A percentile compares a stretch with the other conserved stretches of the same genome.
These are phyloP conservation scores for Lumnitzera racemosa DNA, from an alignment of 345 rosid genomes.

Conservation along the genomic window DNA sequence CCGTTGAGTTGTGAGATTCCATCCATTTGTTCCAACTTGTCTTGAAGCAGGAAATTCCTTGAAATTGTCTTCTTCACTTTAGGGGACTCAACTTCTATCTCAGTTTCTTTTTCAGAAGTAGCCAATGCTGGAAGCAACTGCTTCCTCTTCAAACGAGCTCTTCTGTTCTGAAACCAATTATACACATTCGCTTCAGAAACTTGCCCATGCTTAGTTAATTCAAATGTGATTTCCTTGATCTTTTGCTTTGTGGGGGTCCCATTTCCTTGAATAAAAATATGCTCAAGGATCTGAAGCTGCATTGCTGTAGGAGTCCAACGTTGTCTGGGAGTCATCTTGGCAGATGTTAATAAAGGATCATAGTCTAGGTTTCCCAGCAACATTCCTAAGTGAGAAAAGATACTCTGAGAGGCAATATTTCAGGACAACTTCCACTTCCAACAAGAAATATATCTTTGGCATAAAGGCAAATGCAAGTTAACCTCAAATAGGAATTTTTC, in stretches of 20 bases:
- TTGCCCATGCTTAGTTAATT: constrained; percentile 53
- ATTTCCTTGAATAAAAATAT: constrained; percentile 37
- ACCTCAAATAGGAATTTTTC: no score
- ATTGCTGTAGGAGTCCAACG: constrained; percentile 61
- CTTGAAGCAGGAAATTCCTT: constrained; percentile 15
- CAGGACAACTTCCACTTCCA: no score
- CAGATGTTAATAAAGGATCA: constrained; percentile 31
- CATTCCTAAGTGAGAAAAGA: constrained; percentile 21
- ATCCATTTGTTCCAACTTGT: neutral
- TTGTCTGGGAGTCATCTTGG: constrained; percentile 47
- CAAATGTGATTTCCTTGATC: constrained; percentile 46
- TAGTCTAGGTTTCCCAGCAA: constrained; percentile 29
- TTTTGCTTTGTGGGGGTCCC: constrained; percentile 51
- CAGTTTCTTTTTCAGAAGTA: constrained; percentile 13
- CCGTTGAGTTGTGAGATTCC: constrained; percentile 23
- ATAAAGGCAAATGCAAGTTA: no score
- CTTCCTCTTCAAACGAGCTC: constrained; percentile 67
- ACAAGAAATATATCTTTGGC: no score
- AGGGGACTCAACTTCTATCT: constrained; percentile 17
- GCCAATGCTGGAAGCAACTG: constrained; percentile 13
- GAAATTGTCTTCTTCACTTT: constrained; percentile 27
- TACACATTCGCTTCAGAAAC: constrained; percentile 65
- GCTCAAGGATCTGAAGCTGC: constrained; percentile 60
- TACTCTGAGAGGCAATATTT: no score
- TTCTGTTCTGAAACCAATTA: constrained; percentile 76